Percentiles rank a stretch among this genome's conserved stretches.
phyloP scores from a whole-genome alignment of 2,329 filamentous ascomycete genomes.

The Fusarium mexicanum region DNA sequence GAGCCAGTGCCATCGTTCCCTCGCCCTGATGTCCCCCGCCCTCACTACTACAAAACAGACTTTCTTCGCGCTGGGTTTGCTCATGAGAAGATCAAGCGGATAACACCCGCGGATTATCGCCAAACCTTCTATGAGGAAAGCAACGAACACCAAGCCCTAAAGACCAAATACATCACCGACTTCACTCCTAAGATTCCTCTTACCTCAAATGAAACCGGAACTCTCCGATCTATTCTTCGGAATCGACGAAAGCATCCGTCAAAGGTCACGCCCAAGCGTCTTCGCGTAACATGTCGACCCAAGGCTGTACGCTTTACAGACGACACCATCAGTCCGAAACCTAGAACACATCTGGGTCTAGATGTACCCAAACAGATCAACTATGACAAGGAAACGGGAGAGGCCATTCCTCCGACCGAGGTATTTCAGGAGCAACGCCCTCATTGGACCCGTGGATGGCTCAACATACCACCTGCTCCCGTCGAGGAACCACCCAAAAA shows the following conservation, averaged over 20 bases:
- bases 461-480: conserved; percentile 10
- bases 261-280: conserved; percentile 39
- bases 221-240: conserved; percentile 45
- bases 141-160: conserved; percentile 32
- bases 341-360: conserved; percentile 40
- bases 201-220: conserved; percentile 24
- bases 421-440: conserved; percentile 24
- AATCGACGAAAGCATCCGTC: conserved; percentile 35
- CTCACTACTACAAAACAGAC: conserved; percentile 23
- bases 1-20: not conserved
- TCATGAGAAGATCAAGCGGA: conserved; percentile 15
- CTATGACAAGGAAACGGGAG: conserved; percentile 3
- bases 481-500: conserved; percentile 1
- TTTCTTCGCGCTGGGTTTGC: conserved; percentile 16
- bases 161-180: conserved; percentile 31
- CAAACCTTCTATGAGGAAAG: conserved; percentile 33
- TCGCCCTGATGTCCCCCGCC: conserved; percentile 12
- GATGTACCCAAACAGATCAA: conserved; percentile 35
- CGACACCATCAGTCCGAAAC: conserved; percentile 40
- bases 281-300: conserved; percentile 37
- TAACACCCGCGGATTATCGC: conserved; percentile 31
- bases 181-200: conserved; percentile 36
- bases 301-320: conserved; percentile 47
- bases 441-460: conserved; percentile 15
- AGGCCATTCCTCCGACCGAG: not conserved